Evolutionary conservation across 2,329 filamentous ascomycete genomes (phyloP).

Genomic region (Aulographum hederae): DNA sequence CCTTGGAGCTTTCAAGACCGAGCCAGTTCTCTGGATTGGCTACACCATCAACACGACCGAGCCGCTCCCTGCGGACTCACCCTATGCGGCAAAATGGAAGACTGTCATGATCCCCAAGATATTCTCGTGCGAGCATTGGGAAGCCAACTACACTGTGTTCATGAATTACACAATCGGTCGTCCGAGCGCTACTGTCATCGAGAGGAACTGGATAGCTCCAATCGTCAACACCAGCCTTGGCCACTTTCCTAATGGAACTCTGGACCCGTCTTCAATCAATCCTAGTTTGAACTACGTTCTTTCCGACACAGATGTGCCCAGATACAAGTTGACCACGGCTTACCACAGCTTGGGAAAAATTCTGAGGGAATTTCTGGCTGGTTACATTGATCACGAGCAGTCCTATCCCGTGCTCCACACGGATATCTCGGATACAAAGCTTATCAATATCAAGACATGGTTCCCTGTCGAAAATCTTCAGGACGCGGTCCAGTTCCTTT

Average conservation of each 20-base stretch:
- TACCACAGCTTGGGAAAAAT: constrained; percentile 17
- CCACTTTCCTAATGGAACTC: too few relatives aligned
- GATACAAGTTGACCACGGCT: constrained; percentile 14
- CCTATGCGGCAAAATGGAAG: constrained; percentile 12
- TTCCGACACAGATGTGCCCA: too few relatives aligned
- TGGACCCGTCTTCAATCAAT: too few relatives aligned
- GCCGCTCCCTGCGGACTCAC: constrained; percentile 10
- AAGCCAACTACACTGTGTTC: constrained; percentile 17
- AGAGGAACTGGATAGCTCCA: too few relatives aligned
- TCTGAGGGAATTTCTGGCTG: constrained; percentile 16
- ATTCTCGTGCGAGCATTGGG: constrained; percentile 16
- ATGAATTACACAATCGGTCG: constrained; percentile 12
- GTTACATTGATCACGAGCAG: constrained; percentile 12
- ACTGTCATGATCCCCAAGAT: constrained; percentile 15
- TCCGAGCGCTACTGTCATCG: too few relatives aligned
- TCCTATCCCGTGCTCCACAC: constrained; percentile 13
- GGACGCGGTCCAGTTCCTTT: constrained; percentile 12
- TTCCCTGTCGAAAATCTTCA: constrained; percentile 14
- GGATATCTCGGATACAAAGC: constrained; percentile 16
- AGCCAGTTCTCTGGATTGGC: constrained; percentile 18
- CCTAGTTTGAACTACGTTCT: too few relatives aligned
- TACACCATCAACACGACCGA: constrained; percentile 13
- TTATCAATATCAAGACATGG: constrained; percentile 12
- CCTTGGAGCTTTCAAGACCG: constrained; percentile 15
- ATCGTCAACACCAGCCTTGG: too few relatives aligned